Evolutionary conservation across 768 basidiomycete genomes (phyloP).

Genomic region (Xerocomellus intermedius): DNA sequence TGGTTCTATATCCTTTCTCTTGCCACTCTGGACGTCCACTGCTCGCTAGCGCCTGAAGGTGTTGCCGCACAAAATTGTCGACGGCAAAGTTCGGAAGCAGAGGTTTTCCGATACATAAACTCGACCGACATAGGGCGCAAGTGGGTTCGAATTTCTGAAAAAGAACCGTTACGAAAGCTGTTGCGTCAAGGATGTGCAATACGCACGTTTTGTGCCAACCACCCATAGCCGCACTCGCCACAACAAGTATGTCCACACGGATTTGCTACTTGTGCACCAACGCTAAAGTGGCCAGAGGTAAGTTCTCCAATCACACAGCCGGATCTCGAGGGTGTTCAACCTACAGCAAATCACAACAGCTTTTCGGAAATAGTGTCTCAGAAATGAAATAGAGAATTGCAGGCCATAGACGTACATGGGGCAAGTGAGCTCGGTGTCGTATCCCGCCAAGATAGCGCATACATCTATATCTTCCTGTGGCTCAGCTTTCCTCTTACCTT

Average conservation of each 20-base stretch:
- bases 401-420: conserved; percentile 57
- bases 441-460: conserved; percentile 39
- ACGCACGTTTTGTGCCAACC: conserved; percentile 55
- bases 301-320: background rate
- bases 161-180: conserved; percentile 1
- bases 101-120: conserved; percentile 38
- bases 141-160: conserved; percentile 41
- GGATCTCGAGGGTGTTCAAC: conserved; percentile 21
- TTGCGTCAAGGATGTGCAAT: background rate
- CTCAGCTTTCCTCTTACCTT: conserved; percentile 45
- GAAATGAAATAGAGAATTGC: background rate
- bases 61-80: conserved; percentile 59
- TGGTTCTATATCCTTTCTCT: conserved; percentile 41
- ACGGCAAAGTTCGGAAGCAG: conserved; percentile 65
- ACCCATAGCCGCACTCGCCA: conserved; percentile 62
- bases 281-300: conserved; percentile 39
- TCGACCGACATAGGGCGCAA: conserved; percentile 62
- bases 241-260: conserved; percentile 77
- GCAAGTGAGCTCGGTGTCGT: conserved; percentile 67
- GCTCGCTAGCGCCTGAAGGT: conserved; percentile 48
- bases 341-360: conserved; percentile 73
- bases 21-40: conserved; percentile 55
- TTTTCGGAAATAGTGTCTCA: conserved; percentile 33
- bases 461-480: conserved; percentile 23
- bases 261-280: conserved; percentile 58